phyloP scores from a whole-genome alignment of 2,329 filamentous ascomycete genomes.

The Zasmidium citrigriseum region DNA sequence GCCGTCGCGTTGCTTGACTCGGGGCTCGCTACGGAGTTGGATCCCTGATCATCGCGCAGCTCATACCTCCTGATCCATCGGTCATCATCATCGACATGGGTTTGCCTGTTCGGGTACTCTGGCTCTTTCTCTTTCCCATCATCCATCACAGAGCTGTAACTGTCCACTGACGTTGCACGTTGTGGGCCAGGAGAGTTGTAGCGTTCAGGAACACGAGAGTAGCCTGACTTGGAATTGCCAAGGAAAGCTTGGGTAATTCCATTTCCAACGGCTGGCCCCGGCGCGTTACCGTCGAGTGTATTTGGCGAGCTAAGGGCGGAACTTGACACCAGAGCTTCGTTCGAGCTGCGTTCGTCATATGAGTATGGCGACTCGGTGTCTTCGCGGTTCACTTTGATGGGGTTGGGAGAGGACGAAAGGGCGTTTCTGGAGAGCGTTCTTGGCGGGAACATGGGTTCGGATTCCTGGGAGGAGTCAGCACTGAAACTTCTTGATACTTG shows the following conservation, averaged over 20 bases:
- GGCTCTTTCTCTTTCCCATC: constrained; percentile 22
- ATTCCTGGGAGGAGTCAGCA: constrained; percentile 28
- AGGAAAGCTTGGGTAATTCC: constrained; percentile 31
- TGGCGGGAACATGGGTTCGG: constrained; percentile 36
- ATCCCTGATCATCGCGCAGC: constrained; percentile 21
- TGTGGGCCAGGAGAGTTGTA: constrained; percentile 30
- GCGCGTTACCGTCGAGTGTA: constrained; percentile 23
- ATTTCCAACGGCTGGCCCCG: constrained; percentile 21
- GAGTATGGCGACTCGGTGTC: constrained; percentile 34
- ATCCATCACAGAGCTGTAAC: constrained; percentile 20
- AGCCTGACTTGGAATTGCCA: constrained; percentile 30
- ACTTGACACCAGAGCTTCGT: constrained; percentile 33
- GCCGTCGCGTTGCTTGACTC: constrained; percentile 9
- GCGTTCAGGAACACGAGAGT: constrained; percentile 32
- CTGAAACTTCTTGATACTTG: background rate
- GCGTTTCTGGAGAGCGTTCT: constrained; percentile 32
- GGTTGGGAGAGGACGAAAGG: constrained; percentile 30
- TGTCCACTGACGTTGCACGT: constrained; percentile 23
- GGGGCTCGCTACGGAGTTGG: constrained; percentile 8
- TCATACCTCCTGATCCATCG: constrained; percentile 27
- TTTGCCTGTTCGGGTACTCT: constrained; percentile 25
- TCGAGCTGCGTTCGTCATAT: constrained; percentile 31
- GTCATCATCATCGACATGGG: constrained; percentile 31
- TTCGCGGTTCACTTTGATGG: constrained; percentile 20
- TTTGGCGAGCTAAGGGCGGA: constrained; percentile 32